phyloP scores from a whole-genome alignment of 2,329 filamentous ascomycete genomes.

The Colletotrichum sp. region DNA sequence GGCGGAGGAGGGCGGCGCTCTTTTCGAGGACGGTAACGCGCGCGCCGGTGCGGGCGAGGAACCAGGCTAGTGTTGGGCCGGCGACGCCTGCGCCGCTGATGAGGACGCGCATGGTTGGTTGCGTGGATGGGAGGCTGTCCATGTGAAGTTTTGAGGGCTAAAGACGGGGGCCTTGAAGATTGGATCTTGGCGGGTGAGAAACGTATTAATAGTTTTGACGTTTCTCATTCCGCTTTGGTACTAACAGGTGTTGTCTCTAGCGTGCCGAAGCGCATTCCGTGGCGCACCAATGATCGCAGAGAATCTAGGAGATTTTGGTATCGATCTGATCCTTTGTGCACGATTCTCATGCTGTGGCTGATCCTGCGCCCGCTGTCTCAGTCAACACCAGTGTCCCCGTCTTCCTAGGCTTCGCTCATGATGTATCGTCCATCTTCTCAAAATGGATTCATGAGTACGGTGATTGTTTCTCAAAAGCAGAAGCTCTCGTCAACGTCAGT shows the following conservation, averaged over 20 bases:
- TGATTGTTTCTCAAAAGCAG: background rate
- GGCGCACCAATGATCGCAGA: background rate
- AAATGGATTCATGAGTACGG: background rate
- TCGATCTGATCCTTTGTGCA: background rate
- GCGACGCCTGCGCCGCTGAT: conserved; percentile 24
- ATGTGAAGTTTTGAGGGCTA: background rate
- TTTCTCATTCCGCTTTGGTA: background rate
- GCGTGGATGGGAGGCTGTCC: background rate
- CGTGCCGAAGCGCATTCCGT: background rate
- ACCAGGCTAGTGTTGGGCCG: conserved; percentile 1
- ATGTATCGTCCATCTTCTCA: background rate
- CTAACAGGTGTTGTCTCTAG: background rate
- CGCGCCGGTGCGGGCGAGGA: background rate
- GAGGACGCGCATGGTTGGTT: background rate
- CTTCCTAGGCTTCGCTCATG: background rate
- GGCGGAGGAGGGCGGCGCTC: background rate
- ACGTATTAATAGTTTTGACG: background rate
- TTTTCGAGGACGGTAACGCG: conserved; percentile 1
- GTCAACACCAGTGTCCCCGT: background rate
- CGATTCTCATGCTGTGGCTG: background rate
- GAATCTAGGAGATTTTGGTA: background rate
- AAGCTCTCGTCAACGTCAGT: background rate
- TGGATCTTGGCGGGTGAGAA: background rate
- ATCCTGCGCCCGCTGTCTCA: background rate
- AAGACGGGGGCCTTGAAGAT: no score